A percentile compares a stretch with the other conserved stretches of the same genome.
Evolutionary conservation across 2,329 filamentous ascomycete species (phyloP).

Genomic region (Fusarium duplospermum): DNA sequence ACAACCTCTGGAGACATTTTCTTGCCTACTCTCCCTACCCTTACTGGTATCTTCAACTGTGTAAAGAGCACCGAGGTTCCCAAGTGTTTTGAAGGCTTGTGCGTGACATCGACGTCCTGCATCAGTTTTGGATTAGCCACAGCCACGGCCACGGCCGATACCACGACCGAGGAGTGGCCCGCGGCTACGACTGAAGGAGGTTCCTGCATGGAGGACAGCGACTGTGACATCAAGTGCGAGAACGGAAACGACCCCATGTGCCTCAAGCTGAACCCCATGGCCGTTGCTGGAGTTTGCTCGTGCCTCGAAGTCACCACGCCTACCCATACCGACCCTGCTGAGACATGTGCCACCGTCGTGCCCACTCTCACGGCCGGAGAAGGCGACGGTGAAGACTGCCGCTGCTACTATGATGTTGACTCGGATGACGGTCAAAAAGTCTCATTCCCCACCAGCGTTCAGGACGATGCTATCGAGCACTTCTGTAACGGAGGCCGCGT

Average conservation of each 20-base stretch:
- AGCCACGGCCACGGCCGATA: neutral
- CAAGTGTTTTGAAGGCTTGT: neutral
- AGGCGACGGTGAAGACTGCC: neutral
- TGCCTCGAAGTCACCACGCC: neutral
- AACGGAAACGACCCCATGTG: neutral
- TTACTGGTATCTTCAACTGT: neutral
- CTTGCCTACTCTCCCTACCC: neutral
- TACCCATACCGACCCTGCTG: neutral
- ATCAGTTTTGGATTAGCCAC: neutral
- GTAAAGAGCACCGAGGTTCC: neutral
- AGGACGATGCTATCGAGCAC: neutral
- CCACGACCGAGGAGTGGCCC: neutral
- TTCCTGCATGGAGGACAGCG: neutral
- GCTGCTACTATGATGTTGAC: neutral
- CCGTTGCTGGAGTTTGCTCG: neutral
- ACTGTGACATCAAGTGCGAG: neutral
- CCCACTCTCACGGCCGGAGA: neutral
- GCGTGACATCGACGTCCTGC: neutral
- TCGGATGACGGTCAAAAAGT: neutral
- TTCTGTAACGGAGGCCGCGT: neutral
- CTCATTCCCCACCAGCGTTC: neutral
- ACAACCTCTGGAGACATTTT: neutral
- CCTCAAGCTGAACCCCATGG: neutral
- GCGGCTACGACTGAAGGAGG: neutral
- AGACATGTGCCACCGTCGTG: neutral